Evolutionary conservation across 1,284 basidiomycete species (phyloP).

Genomic region (Naganishia cerealis): DNA sequence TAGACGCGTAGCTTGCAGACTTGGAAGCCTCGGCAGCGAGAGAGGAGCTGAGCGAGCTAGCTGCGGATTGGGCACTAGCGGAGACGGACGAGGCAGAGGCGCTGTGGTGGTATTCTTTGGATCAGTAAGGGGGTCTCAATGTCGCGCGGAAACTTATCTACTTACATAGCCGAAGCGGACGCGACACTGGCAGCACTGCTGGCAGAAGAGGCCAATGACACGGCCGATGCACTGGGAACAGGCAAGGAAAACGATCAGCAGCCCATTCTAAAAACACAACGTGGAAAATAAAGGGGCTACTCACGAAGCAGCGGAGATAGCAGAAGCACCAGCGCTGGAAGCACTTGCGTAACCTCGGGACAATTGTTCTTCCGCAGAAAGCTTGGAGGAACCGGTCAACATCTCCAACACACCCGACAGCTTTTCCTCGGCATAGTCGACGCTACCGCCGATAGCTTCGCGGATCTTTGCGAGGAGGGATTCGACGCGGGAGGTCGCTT

Average conservation of each 20-base stretch:
- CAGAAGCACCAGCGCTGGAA: slow-evolving; percentile 36
- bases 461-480: slow-evolving; percentile 62
- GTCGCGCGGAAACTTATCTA: not conserved
- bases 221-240: slow-evolving; percentile 22
- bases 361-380: slow-evolving; percentile 53
- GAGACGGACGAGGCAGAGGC: slow-evolving; percentile 37
- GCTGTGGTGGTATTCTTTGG: slow-evolving; percentile 35
- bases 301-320: slow-evolving; percentile 18
- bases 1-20: slow-evolving; percentile 43
- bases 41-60: slow-evolving; percentile 44
- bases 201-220: slow-evolving; percentile 36
- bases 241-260: not conserved
- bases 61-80: slow-evolving; percentile 43
- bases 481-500: slow-evolving; percentile 63
- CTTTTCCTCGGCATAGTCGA: slow-evolving; percentile 69
- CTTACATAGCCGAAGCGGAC: slow-evolving; percentile 38
- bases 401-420: slow-evolving; percentile 53
- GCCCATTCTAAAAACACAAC: not conserved
- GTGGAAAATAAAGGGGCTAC: not conserved
- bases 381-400: slow-evolving; percentile 44
- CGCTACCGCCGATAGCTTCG: slow-evolving; percentile 64
- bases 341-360: slow-evolving; percentile 46
- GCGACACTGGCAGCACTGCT: slow-evolving; percentile 43
- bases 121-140: slow-evolving; percentile 37
- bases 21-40: slow-evolving; percentile 47